Percentiles rank a stretch among this genome's conserved stretches.
These are phyloP conservation scores for Arthrobotrys megalospora DNA, from an alignment of 2,329 filamentous ascomycete genomes.

Conservation along the genomic window DNA sequence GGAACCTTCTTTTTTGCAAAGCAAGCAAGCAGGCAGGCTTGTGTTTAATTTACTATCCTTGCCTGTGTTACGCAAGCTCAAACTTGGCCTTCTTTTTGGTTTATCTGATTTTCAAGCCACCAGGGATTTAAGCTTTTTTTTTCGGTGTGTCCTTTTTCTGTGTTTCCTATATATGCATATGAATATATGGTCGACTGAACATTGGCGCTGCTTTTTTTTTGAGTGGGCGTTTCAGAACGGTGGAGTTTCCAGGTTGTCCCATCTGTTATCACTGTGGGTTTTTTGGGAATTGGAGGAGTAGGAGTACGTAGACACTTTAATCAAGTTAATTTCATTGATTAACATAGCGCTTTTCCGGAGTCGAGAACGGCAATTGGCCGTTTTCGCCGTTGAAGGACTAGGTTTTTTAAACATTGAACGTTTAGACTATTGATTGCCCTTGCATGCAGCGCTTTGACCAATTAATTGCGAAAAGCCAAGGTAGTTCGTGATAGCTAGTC, in stretches of 20 bases:
- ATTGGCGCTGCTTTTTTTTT: neutral
- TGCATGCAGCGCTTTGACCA: neutral
- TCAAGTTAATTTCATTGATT: neutral
- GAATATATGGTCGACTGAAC: neutral
- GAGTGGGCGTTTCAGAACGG: slow-evolving; percentile 3
- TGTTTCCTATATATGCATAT: neutral
- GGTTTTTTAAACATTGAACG: neutral
- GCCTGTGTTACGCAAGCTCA: slow-evolving; percentile 31
- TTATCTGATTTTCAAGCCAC: slow-evolving; percentile 5
- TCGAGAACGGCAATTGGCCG: slow-evolving; percentile 1
- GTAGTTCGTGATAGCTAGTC: neutral
- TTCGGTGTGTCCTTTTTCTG: no score
- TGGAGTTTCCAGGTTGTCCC: neutral
- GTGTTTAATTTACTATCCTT: slow-evolving; percentile 24
- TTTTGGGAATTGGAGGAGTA: neutral
- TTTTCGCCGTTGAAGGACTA: neutral
- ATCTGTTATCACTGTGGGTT: slow-evolving; percentile 18
- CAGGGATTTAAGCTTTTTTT: slow-evolving; percentile 19
- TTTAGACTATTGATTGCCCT: no score
- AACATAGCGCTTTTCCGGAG: neutral
- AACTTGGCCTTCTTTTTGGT: slow-evolving; percentile 7
- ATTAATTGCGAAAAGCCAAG: neutral
- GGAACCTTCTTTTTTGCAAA: neutral
- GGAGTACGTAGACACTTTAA: slow-evolving; percentile 2
- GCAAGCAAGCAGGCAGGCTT: no score